Percentiles rank a stretch among this genome's conserved stretches.
These are phyloP conservation scores for Xylariaceae sp. DNA, from an alignment of 2,329 filamentous ascomycete species.

Conservation along the genomic window DNA sequence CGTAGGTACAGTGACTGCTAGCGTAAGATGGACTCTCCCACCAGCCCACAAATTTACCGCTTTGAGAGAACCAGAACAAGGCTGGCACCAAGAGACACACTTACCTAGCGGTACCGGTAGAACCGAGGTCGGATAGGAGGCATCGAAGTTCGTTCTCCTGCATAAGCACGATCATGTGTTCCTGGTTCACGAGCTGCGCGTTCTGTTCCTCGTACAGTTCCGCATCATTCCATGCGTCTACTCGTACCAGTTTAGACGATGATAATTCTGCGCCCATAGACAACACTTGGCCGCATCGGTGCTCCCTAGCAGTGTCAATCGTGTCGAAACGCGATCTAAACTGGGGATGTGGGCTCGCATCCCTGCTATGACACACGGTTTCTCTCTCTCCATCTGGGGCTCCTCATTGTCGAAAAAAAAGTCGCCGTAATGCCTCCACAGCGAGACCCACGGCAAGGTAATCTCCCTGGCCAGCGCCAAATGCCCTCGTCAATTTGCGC, in stretches of 20 bases:
- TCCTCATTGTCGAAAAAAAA: too few relatives aligned
- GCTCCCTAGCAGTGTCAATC: background rate
- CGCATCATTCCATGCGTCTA: background rate
- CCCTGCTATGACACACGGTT: background rate
- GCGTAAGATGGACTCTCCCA: too few relatives aligned
- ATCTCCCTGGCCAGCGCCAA: background rate
- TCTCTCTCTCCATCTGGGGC: too few relatives aligned
- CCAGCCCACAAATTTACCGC: too few relatives aligned
- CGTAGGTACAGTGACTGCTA: too few relatives aligned
- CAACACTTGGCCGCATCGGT: background rate
- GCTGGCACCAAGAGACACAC: too few relatives aligned
- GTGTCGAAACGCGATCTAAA: background rate
- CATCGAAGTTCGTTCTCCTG: too few relatives aligned
- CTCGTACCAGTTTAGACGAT: background rate
- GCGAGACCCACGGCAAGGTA: background rate
- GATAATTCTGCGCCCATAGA: background rate
- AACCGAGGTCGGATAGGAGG: too few relatives aligned
- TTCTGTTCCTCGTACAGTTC: background rate
- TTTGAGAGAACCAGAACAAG: too few relatives aligned
- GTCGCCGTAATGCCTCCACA: background rate
- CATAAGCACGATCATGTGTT: too few relatives aligned
- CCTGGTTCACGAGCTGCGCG: background rate
- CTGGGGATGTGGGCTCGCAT: background rate
- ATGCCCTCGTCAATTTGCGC: background rate
- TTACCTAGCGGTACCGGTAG: too few relatives aligned